Conservation (phyloP, 2,329 filamentous ascomycete genomes). For the Aureobasidium lini region DNA sequence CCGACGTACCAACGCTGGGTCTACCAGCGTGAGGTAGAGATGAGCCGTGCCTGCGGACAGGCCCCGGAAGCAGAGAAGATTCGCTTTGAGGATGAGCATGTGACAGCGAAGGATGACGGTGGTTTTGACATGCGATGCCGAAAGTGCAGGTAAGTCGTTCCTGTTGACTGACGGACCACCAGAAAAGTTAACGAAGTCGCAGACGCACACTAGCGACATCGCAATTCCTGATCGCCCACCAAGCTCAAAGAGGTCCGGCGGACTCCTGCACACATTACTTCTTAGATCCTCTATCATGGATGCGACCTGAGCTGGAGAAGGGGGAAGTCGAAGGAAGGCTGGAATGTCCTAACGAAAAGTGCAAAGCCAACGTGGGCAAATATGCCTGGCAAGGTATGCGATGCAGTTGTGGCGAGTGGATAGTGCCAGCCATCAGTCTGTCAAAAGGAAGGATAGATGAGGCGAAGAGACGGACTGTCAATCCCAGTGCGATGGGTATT, state of each 20-base stretch:
- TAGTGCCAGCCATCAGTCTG: conserved; percentile 83
- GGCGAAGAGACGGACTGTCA: conserved; percentile 18
- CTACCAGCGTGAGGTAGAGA: conserved; percentile 57
- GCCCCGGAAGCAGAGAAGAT: conserved; percentile 70
- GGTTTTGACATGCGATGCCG: conserved; percentile 72
- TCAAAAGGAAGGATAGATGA: conserved; percentile 79
- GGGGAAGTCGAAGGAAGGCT: conserved; percentile 78
- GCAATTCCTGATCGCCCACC: conserved; percentile 61
- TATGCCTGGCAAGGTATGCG: conserved; percentile 95
- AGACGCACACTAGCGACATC: conserved; percentile 56
- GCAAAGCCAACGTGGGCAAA: conserved; percentile 75
- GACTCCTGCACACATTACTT: conserved; percentile 74
- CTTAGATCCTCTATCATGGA: conserved; percentile 89
- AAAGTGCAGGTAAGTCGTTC: conserved; percentile 65
- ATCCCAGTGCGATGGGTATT: conserved; percentile 25
- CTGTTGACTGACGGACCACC: not conserved
- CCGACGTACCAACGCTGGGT: conserved; percentile 76
- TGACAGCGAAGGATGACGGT: conserved; percentile 27
- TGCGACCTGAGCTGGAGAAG: conserved; percentile 76
- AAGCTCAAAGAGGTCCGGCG: conserved; percentile 26
- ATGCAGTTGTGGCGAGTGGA: conserved; percentile 85
- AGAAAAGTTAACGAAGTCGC: not conserved
- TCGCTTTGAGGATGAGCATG: conserved; percentile 68
- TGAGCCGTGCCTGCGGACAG: conserved; percentile 64
- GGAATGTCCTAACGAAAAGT: conserved; percentile 79